Conservation (phyloP, 345 rosid genomes). For the Lenwebbia sp. region DNA sequence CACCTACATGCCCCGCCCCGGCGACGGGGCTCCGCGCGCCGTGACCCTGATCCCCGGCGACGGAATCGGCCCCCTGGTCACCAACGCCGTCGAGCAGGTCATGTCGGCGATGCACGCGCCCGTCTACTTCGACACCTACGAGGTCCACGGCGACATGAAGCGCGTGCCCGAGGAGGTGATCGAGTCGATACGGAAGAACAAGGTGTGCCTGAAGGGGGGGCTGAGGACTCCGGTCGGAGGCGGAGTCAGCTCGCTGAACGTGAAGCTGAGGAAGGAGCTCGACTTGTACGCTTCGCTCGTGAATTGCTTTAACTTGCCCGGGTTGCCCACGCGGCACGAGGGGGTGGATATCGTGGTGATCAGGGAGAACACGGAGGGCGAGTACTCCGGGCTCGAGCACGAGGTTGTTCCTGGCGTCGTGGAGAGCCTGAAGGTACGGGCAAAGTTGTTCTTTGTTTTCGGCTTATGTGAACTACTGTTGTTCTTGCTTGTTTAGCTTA, state of each 20-base stretch:
- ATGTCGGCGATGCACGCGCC: slow-evolving; percentile 98
- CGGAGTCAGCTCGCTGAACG: slow-evolving; percentile 78
- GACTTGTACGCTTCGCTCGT: slow-evolving; percentile 48
- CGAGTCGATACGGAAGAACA: slow-evolving; percentile 75
- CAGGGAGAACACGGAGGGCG: slow-evolving; percentile 44
- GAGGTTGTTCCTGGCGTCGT: slow-evolving; percentile 51
- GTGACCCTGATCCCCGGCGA: slow-evolving; percentile 91
- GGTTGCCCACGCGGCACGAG: slow-evolving; percentile 35
- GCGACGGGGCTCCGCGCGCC: slow-evolving; percentile 72
- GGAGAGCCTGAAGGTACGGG: slow-evolving; percentile 33
- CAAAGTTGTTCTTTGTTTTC: neutral
- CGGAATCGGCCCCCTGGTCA: slow-evolving; percentile 84
- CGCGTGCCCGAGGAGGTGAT: slow-evolving; percentile 69
- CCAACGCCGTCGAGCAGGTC: slow-evolving; percentile 81
- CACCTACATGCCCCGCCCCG: slow-evolving; percentile 99
- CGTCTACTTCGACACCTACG: slow-evolving; percentile 63
- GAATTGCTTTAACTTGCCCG: slow-evolving; percentile 36
- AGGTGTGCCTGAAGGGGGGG: slow-evolving; percentile 90
- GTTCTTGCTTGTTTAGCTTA: neutral
- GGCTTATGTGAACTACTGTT: neutral
- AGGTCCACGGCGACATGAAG: slow-evolving; percentile 76
- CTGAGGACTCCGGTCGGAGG: slow-evolving; percentile 86
- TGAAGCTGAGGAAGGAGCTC: slow-evolving; percentile 50
- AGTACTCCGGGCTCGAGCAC: slow-evolving; percentile 31
- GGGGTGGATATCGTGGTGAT: slow-evolving; percentile 44